Evolutionary conservation across 148 eudicot species (phyloP), one percentile per base, ranked within the genome.

Genomic region (Gaultheria prostrata): DNA sequence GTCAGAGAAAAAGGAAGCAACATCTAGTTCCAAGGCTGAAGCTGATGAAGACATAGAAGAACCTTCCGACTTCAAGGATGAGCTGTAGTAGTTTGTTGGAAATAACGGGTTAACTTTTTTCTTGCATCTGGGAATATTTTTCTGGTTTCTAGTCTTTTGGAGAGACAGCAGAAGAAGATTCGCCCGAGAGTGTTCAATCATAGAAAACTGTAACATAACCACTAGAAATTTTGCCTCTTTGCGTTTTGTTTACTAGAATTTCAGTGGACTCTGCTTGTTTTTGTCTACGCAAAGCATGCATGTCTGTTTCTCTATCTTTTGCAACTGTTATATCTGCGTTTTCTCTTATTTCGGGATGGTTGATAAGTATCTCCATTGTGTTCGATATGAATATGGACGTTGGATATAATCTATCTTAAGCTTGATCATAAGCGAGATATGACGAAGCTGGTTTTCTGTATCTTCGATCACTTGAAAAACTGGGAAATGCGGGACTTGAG

Each of bases 31-130:
- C 67, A 63, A 84, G 28, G 78, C 59, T 1, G 91, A 89, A 82
- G 87, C 84, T 76, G 91, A 87, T n/a, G 89, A 80, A 54, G 88
- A 80, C 63, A 12, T 50, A 7, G 89, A 84, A 28, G 13, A 67
- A 67, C 35, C 75, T 78, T 65, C 79, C 71, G 88, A 84, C 32
- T 32, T 93, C 21, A 95, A 91, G 87, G 97, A 95, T 82, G 97
- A 95, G 90, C 82, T 95, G 90, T 95, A 93, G 93, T 10, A 24
- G 69, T 84, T 76, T 79, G 75, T 77, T 35, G 8, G 6, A 75
- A 26, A 0, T n/a, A 46, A 28, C 0, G 20, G 50, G 26, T 6
- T 6, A 4, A 12, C 28, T 14, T 63, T 59, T n/a, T 75, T 83
- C 59, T 57, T 59, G 35, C 32, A 10, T 48, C 35, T 0, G 51